Conservation (phyloP, 2,329 filamentous ascomycete species). For the Arthrobotrys musiformis region DNA sequence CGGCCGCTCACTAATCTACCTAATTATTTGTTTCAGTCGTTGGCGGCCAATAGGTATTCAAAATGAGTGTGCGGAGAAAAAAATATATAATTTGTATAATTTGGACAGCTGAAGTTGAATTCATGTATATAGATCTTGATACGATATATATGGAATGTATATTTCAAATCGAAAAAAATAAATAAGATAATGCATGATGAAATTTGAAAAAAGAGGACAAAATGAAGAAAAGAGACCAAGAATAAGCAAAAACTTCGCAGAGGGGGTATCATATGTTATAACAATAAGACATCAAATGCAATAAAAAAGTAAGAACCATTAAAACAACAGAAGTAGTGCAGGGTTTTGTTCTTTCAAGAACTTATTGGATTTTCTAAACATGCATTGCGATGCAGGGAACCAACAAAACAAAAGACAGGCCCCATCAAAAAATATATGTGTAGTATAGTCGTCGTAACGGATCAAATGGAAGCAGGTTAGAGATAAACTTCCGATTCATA, state of each 20-base stretch:
- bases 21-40: too few species aligned
- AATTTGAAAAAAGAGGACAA: background rate
- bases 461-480: background rate
- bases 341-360: constrained; percentile 20
- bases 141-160: constrained; percentile 18
- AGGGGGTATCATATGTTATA: constrained; percentile 54
- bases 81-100: constrained; percentile 4
- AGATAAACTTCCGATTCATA: background rate
- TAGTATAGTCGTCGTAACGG: constrained; percentile 15
- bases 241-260: constrained; percentile 39
- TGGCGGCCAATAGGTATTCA: constrained; percentile 3
- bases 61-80: background rate
- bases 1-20: too few species aligned
- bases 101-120: constrained; percentile 47
- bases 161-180: constrained; percentile 14
- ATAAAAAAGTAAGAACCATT: constrained; percentile 13
- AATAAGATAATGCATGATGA: too few species aligned
- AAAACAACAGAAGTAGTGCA: constrained; percentile 20
- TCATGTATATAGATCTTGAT: constrained; percentile 16
- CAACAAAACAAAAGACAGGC: constrained; percentile 12
- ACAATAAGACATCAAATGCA: constrained; percentile 1
- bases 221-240: background rate
- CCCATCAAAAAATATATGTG: constrained; percentile 12
- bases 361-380: constrained; percentile 44
- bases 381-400: constrained; percentile 53